Percentiles rank a stretch among this genome's conserved stretches.
Conservation (phyloP, 441 rosid genomes). For the Gossypium schwendimanii region DNA sequence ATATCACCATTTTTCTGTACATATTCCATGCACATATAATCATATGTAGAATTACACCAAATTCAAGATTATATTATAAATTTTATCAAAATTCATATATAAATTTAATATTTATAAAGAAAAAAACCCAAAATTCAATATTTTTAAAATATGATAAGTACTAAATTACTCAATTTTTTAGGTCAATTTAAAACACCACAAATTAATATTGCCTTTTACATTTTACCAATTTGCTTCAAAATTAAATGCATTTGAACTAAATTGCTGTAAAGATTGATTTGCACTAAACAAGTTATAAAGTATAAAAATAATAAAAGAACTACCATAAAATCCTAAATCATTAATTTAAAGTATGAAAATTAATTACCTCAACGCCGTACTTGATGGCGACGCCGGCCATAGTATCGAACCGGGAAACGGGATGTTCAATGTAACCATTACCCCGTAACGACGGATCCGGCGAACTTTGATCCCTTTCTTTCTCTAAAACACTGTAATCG, state of each 20-base stretch:
- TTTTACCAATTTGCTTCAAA: too few relatives aligned
- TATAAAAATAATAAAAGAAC: background rate
- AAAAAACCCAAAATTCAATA: too few relatives aligned
- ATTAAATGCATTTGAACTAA: too few relatives aligned
- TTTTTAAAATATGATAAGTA: too few relatives aligned
- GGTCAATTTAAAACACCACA: too few relatives aligned
- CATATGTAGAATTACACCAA: rapidly evolving
- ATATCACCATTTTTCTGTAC: too few relatives aligned
- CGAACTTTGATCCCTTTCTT: background rate
- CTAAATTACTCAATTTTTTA: too few relatives aligned
- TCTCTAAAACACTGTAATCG: background rate
- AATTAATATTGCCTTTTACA: too few relatives aligned
- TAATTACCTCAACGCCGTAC: constrained; percentile 35
- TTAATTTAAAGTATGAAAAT: background rate
- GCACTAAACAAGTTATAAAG: background rate
- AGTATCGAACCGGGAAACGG: constrained; percentile 30
- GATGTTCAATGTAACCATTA: constrained; percentile 21
- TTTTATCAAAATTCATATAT: too few relatives aligned
- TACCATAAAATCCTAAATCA: background rate
- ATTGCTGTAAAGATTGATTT: background rate
- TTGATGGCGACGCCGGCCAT: constrained; percentile 40
- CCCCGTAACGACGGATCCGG: background rate
- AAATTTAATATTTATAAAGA: too few relatives aligned
- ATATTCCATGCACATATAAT: too few relatives aligned
- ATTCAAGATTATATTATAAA: too few relatives aligned